Base-by-base conservation (phyloP, 352 stramenopile genomes). In the Phytophthora foliorum region DNA sequence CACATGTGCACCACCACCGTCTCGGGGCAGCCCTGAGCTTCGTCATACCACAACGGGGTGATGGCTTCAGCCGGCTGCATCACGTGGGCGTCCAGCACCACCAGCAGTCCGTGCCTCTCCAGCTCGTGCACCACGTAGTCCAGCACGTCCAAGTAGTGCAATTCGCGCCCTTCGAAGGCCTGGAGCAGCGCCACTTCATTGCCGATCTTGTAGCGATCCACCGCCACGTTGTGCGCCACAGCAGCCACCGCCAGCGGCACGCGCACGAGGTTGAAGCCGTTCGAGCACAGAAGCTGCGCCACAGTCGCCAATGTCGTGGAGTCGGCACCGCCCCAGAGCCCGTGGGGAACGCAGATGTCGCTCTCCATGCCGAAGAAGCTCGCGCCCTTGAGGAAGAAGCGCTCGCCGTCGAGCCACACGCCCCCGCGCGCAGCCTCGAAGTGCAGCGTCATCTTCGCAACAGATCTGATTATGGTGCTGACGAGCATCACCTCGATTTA, bases 311-410 rank as follows among this genome's bases (percentile, higher is more conserved):
- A 34, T 13, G 80, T 85, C 19, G 80, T 90, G 10, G 82, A 90
- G 25, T 76, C 57, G 6, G 52, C 39, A n/a, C 82, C 82, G 14
- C 82, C 80, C 82, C 82, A 91, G 21, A 91, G 70, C 22, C 82
- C 82, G 41, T 91, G 82, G 1, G 79, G 79, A 19, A 84, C 79
- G 38, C 77, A 64, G 63, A 89, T 89, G 50, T 88, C 74, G 14
- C 61, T 85, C 60, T 91, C 82, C 77, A 91, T 81, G 16, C 82
- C 82, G 58, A 91, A 91, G 59, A 72, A 89, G 52, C 72, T 91
- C 34, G 63, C 77, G 36, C 82, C 82, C 34, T 91, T 91, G 58
- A 91, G 31, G 31, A 48, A 67, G 67, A 91, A 89, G 13, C 24
- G 69, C 24, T 42, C 16, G 17, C 55, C 58, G 50, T 79, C 56